These are phyloP conservation scores for Xylariaceae sp. DNA, from an alignment of 2,329 filamentous ascomycete genomes.

Conservation along the genomic window DNA sequence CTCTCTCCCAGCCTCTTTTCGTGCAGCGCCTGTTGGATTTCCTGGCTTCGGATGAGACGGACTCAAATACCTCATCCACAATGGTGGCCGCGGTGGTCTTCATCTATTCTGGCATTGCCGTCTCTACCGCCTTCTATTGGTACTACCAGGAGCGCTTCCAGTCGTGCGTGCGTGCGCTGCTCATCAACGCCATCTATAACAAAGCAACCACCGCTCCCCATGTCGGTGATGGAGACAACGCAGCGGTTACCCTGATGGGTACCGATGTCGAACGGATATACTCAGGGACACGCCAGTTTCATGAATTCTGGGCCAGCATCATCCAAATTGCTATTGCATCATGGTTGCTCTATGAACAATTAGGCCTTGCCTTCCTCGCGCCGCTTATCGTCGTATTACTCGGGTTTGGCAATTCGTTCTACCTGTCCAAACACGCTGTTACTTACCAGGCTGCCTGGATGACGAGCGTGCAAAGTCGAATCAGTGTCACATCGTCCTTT, in stretches of 20 bases:
- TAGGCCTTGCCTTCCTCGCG: conserved; percentile 43
- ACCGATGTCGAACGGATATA: conserved; percentile 42
- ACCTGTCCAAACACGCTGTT: not conserved
- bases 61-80: not conserved
- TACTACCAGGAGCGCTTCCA: conserved; percentile 33
- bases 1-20: not conserved
- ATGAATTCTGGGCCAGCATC: conserved; percentile 37
- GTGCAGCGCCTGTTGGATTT: not conserved
- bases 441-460: not conserved
- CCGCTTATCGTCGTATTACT: conserved; percentile 23
- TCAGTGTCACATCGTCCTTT: not conserved
- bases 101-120: conserved; percentile 31
- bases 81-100: conserved; percentile 4
- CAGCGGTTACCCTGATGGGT: conserved; percentile 43
- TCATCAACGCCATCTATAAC: conserved; percentile 1
- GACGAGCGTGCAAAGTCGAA: not conserved
- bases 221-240: conserved; percentile 30
- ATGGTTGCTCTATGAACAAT: conserved; percentile 42
- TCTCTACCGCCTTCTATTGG: conserved; percentile 34
- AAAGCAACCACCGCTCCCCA: conserved; percentile 3
- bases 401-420: not conserved
- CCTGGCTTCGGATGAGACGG: not conserved
- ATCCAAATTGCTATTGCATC: conserved; percentile 41
- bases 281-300: conserved; percentile 29
- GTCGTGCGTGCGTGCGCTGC: conserved; percentile 17